These are phyloP conservation scores for Penicillium sp. DNA, from an alignment of 2,329 filamentous ascomycete species.

Conservation along the genomic window DNA sequence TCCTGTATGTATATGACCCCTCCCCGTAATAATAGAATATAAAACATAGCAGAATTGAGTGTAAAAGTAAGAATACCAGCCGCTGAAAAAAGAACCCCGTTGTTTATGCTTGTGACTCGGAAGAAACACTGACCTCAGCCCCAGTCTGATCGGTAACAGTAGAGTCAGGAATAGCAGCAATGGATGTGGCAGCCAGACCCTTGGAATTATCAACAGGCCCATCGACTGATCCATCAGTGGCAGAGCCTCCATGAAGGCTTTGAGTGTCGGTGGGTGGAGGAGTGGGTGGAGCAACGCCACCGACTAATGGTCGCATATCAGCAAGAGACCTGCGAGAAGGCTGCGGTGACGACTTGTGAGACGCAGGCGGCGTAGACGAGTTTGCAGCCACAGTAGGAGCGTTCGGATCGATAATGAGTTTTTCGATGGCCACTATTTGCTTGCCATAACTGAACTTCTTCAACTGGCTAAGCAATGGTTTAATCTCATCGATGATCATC, in stretches of 20 bases:
- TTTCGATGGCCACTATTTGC: conserved; percentile 63
- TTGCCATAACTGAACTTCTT: conserved; percentile 64
- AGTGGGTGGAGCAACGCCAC: conserved; percentile 59
- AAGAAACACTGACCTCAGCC: conserved; percentile 19
- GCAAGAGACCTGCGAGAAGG: conserved; percentile 31
- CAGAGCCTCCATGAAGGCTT: conserved; percentile 36
- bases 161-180: conserved; percentile 30
- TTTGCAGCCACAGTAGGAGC: conserved; percentile 27
- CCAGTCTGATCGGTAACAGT: conserved; percentile 18
- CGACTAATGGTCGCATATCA: conserved; percentile 42
- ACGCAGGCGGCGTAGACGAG: conserved; percentile 37
- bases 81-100: conserved; percentile 23
- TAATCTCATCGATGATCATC: conserved; percentile 60
- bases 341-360: conserved; percentile 38
- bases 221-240: conserved; percentile 38
- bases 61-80: conserved; percentile 22
- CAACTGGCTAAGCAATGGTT: conserved; percentile 56
- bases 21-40: conserved; percentile 22
- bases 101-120: conserved; percentile 16
- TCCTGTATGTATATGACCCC: conserved; percentile 36
- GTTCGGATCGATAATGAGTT: conserved; percentile 44
- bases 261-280: conserved; percentile 65
- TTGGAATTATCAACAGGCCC: conserved; percentile 37
- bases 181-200: conserved; percentile 30
- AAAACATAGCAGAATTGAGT: conserved; percentile 21